Evolutionary conservation across 1,284 basidiomycete genomes (phyloP), one percentile per base, ranked within the genome.

Genomic region (Takashimella koratensis): DNA sequence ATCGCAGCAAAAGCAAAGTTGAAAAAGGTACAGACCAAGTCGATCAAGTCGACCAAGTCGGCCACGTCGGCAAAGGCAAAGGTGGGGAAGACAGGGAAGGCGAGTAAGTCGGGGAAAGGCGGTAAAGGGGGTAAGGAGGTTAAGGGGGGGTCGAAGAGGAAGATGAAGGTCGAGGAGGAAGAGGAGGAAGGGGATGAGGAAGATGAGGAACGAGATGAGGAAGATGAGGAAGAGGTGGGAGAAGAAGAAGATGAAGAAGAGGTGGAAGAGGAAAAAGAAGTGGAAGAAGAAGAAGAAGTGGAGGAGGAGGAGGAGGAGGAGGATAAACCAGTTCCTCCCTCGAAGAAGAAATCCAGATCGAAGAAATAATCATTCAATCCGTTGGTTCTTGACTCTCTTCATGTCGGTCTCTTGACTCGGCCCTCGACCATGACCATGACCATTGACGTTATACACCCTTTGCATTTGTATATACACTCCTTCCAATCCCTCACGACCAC

Each of bases 301-400:
- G 16, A 36, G 23, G 36, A 40, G 43, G 1, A 26, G 20, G 21
- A 43, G n/a, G n/a, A 16, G 43, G 26, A 43, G 20, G 21, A 43
- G n/a, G n/a, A 16, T 24, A 24, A 43, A 6, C 10, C 30, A 20
- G 24, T 50, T 21, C 20, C 22, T 5, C 4, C 13, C 10, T 6
- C 27, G 47, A 24, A 36, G 30, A 74, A 56, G 69, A 70, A 10
- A 51, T 56, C 5, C 63, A 68, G 58, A 71, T 72, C 51, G 22
- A 39, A 36, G 30, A 36, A 36, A 36, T 36, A 36, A 36, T 8
- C n/a, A n/a, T n/a, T n/a, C n/a, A n/a, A n/a, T n/a, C n/a, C n/a
- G n/a, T n/a, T n/a, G n/a, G n/a, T 39, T 59, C 21, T 54, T 59
- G 5, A 59, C 50, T 11, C 27, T 63, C 24, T 45, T 67, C 41